Base-by-base conservation (phyloP, 805 yeast genomes). In the Metschnikowia similis region DNA sequence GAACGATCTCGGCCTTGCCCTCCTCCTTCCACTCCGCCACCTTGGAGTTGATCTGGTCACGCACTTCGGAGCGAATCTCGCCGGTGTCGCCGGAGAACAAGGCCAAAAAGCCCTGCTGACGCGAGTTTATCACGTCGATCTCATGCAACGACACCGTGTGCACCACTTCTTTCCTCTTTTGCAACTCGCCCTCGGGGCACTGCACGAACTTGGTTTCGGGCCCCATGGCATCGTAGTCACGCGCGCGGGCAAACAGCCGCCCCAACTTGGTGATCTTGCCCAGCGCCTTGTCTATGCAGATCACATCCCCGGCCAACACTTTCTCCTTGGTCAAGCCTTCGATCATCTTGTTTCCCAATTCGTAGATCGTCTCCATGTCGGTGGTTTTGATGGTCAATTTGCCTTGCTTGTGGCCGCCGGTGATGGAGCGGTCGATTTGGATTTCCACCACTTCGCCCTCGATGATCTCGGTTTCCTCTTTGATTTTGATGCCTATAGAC, bases 381-480 rank as follows among this genome's bases (percentile, higher is more conserved):
- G 98, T 94, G 42, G 98, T 88, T 66, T 89, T 94, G 67, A 94
- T 92, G 16, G 99, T 94, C 61, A 95, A 82, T 70, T 94, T 94
- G 39, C 99, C 98, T 69, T 95, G 98, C 66, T 94, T 92, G 70
- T 90, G 97, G 45, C 99, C 99, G 37, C 99, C 99, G 8, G 96
- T 87, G 49, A 94, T 81, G 26, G 95, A 85, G 64, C 96, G 82
- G 70, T 89, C 97, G 58, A 89, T 89, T 71, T 89, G 96, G 63
- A 89, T 87, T 71, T 94, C 99, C 35, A 94, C 97, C 46, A 94
- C 99, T 71, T 94, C 99, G 67, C 99, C 99, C 73, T 94, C 98
- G 58, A 94, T 92, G 49, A 94, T 82, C 70, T 94, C 99, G 31
- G 97, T 91, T 60, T 94, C 97, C 70, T 94, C 99, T 65, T 87